phyloP scores from a whole-genome alignment of 2,329 filamentous ascomycete genomes.

The Exophiala aquamarina region DNA sequence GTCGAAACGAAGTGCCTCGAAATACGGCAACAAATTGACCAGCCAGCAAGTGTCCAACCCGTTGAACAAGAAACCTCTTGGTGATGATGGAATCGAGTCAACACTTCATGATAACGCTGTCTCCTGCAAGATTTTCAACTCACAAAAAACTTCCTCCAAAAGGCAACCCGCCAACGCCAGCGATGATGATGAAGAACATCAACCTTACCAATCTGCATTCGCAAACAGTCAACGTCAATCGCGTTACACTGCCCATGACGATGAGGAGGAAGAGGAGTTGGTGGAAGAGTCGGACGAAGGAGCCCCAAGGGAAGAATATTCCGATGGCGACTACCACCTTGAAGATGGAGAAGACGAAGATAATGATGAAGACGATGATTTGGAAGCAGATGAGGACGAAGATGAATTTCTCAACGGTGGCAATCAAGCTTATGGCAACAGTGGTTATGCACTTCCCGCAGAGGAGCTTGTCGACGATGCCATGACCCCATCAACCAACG shows the following conservation, averaged over 20 bases:
- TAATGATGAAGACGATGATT: constrained; percentile 12
- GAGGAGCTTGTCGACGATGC: constrained; percentile 2
- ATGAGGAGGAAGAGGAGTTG: constrained; percentile 11
- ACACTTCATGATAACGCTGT: background rate
- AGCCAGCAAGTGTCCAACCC: constrained; percentile 11
- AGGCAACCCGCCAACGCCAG: background rate
- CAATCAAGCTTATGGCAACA: constrained; percentile 6
- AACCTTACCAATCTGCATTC: background rate
- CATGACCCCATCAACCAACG: constrained; percentile 16
- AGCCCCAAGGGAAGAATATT: background rate
- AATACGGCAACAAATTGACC: constrained; percentile 6
- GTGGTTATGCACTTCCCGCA: background rate
- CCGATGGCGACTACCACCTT: background rate
- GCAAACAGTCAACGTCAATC: constrained; percentile 2
- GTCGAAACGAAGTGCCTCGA: constrained; percentile 24
- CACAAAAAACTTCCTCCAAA: background rate
- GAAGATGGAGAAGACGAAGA: constrained; percentile 16
- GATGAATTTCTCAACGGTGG: constrained; percentile 9
- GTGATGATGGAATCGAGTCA: constrained; percentile 5
- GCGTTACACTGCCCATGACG: constrained; percentile 1
- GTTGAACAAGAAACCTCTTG: constrained; percentile 13
- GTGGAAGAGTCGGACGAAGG: constrained; percentile 8
- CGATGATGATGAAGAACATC: constrained; percentile 7
- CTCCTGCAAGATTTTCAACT: background rate
- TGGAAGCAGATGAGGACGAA: constrained; percentile 12